Conservation (phyloP, 2,329 filamentous ascomycete species). For the Aspergillus sp. region DNA sequence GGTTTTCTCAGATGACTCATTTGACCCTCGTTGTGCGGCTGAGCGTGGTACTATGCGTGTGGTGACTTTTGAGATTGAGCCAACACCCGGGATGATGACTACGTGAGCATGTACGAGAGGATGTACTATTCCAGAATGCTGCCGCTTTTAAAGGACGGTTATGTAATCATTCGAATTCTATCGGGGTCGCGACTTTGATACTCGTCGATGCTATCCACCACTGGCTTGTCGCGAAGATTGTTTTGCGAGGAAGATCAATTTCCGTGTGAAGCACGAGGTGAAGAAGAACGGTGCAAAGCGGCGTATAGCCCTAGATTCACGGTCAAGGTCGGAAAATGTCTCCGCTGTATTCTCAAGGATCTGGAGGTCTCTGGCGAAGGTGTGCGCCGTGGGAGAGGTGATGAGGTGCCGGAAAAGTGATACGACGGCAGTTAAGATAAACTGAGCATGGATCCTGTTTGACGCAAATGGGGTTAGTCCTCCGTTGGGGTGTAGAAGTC, state of each 20-base stretch:
- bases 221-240: slow-evolving; percentile 12
- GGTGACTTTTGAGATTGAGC: too few relatives aligned
- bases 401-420: slow-evolving; percentile 25
- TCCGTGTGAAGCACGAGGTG: slow-evolving; percentile 17
- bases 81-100: neutral
- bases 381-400: slow-evolving; percentile 12
- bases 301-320: slow-evolving; percentile 9
- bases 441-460: slow-evolving; percentile 25
- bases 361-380: slow-evolving; percentile 17
- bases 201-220: neutral
- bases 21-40: neutral
- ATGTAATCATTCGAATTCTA: neutral
- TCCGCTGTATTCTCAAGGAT: slow-evolving; percentile 17
- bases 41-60: too few relatives aligned
- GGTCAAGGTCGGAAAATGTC: slow-evolving; percentile 16
- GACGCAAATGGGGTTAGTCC: neutral
- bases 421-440: slow-evolving; percentile 21
- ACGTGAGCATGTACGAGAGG: neutral
- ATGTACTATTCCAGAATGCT: neutral
- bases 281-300: slow-evolving; percentile 25
- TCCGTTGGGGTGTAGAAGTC: neutral
- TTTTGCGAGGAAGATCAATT: slow-evolving; percentile 23
- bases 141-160: neutral
- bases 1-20: neutral
- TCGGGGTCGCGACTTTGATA: neutral